phyloP scores from a whole-genome alignment of 371 early-diverging fungal species.

The Mortierella sp. region DNA sequence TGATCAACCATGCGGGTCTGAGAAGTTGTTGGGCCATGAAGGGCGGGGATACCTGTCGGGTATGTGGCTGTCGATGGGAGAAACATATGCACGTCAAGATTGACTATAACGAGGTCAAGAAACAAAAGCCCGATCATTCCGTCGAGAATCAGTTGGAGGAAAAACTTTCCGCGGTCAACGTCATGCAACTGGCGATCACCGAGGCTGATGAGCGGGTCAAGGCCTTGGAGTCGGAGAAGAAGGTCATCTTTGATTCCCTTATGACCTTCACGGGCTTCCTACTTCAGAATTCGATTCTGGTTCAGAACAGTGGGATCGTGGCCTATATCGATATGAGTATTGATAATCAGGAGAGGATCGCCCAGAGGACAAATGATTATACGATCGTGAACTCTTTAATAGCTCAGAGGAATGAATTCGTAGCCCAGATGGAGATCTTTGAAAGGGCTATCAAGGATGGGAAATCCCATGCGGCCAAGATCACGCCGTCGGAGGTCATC shows the following conservation, averaged over 20 bases:
- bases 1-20: slow-evolving; percentile 18
- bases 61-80: slow-evolving; percentile 42
- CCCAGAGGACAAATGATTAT: slow-evolving; percentile 16
- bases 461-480: slow-evolving; percentile 9
- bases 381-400: slow-evolving; percentile 22
- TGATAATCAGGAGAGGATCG: slow-evolving; percentile 23
- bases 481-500: slow-evolving; percentile 19
- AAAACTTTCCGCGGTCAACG: slow-evolving; percentile 23
- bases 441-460: slow-evolving; percentile 30
- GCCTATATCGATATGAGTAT: slow-evolving; percentile 37
- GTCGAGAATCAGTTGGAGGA: slow-evolving; percentile 28
- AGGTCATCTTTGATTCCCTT: slow-evolving; percentile 25
- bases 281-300: slow-evolving; percentile 32
- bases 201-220: slow-evolving; percentile 16
- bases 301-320: slow-evolving; percentile 24
- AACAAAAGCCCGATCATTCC: slow-evolving; percentile 17
- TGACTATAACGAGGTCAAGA: slow-evolving; percentile 19
- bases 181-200: slow-evolving; percentile 21
- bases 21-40: slow-evolving; percentile 30
- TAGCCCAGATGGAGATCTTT: slow-evolving; percentile 24
- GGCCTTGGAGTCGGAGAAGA: slow-evolving; percentile 23
- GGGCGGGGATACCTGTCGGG: slow-evolving; percentile 14
- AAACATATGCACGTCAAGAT: slow-evolving; percentile 47
- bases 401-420: slow-evolving; percentile 18
- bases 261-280: slow-evolving; percentile 28